These are phyloP conservation scores for Cladophialophora carrionii DNA, from an alignment of 2,329 filamentous ascomycete genomes.

Conservation along the genomic window DNA sequence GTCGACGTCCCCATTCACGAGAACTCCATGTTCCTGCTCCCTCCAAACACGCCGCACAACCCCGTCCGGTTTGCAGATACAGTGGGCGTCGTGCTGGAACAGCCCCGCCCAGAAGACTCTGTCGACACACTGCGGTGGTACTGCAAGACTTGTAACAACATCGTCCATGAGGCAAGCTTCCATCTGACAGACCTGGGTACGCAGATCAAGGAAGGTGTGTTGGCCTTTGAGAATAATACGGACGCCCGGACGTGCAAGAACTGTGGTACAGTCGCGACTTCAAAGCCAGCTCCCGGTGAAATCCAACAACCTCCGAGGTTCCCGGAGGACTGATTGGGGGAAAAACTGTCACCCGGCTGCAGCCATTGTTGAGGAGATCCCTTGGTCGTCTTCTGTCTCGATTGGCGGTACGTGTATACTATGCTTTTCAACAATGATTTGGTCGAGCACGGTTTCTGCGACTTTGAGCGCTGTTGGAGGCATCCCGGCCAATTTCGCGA, in stretches of 20 bases:
- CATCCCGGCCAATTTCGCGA: conserved; percentile 83
- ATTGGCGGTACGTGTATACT: conserved; percentile 4
- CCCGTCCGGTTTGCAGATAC: conserved; percentile 91
- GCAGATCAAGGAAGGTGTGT: conserved; percentile 90
- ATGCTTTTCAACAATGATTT: conserved; percentile 23
- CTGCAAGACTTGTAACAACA: conserved; percentile 68
- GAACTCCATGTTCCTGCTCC: conserved; percentile 91
- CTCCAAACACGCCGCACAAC: conserved; percentile 94
- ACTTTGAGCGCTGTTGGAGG: conserved; percentile 72
- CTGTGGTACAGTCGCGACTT: conserved; percentile 75
- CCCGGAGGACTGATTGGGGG: conserved; percentile 35
- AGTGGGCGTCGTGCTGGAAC: conserved; percentile 91
- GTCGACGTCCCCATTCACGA: conserved; percentile 87
- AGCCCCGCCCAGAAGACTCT: conserved; percentile 70
- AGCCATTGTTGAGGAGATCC: conserved; percentile 15
- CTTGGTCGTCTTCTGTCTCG: not conserved
- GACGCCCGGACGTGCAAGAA: conserved; percentile 72
- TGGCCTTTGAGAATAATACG: conserved; percentile 73
- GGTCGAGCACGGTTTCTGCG: conserved; percentile 52
- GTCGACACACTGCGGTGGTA: conserved; percentile 90
- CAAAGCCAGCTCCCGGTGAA: conserved; percentile 47
- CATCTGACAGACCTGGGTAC: conserved; percentile 88
- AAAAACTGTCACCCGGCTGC: conserved; percentile 9
- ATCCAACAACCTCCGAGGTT: conserved; percentile 49
- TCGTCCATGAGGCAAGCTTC: conserved; percentile 86